phyloP scores from a whole-genome alignment of 192 early-diverging fungal genomes.

The Backusella australiensis region DNA sequence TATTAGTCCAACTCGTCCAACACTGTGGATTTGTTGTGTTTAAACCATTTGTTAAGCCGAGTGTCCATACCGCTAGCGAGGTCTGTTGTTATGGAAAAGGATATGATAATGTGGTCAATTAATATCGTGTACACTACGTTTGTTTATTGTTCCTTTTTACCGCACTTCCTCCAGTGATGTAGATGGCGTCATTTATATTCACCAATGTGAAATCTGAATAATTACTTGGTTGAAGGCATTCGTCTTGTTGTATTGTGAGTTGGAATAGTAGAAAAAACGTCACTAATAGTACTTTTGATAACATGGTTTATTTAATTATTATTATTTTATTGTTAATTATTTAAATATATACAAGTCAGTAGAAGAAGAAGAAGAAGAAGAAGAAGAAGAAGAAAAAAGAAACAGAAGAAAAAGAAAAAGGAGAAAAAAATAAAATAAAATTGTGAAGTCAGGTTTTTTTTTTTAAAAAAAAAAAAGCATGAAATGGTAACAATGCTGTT shows the following conservation, averaged over 20 bases:
- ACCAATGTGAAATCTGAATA: constrained; percentile 15
- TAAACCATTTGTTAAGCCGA: background rate
- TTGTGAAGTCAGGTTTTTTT: background rate
- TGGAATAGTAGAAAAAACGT: background rate
- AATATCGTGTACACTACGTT: background rate
- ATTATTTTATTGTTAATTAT: background rate
- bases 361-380: background rate
- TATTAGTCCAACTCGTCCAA: background rate
- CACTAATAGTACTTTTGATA: background rate
- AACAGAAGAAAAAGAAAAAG: background rate
- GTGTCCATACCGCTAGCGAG: background rate
- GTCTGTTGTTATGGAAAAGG: background rate
- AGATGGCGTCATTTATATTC: background rate
- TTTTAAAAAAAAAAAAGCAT: background rate
- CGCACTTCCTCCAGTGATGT: constrained; percentile 9
- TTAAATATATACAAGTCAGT: background rate
- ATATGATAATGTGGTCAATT: background rate
- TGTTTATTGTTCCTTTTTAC: background rate
- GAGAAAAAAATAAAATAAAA: background rate
- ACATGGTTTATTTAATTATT: background rate
- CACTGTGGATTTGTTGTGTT: background rate
- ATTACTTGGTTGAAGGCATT: background rate
- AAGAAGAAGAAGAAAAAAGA: background rate
- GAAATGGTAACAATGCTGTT: background rate
- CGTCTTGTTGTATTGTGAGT: background rate